Percentiles rank a stretch among this genome's conserved stretches.
phyloP scores from a whole-genome alignment of 768 basidiomycete genomes.

The Calocybe cyanea region DNA sequence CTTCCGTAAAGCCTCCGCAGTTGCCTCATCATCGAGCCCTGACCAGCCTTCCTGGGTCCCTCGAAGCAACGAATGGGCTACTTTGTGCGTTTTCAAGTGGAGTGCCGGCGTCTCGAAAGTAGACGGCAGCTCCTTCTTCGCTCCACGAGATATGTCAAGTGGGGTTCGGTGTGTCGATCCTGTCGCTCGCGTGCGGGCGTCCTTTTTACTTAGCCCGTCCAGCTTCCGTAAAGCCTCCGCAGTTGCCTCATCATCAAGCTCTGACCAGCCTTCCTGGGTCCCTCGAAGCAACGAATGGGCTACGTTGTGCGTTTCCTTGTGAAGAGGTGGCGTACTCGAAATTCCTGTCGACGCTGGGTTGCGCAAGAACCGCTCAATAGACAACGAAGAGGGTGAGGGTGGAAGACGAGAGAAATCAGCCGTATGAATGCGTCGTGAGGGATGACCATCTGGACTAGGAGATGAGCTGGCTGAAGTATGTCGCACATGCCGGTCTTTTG shows the following conservation, averaged over 20 bases:
- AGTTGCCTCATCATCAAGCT: slow-evolving; percentile 83
- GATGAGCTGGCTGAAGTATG: no score
- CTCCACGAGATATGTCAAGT: no score
- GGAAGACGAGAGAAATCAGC: slow-evolving; percentile 88
- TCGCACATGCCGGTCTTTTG: no score
- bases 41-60: slow-evolving; percentile 92
- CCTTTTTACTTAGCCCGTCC: slow-evolving; percentile 81
- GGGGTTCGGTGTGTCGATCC: no score
- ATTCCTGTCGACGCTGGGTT: slow-evolving; percentile 43
- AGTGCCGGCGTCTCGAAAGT: slow-evolving; percentile 35
- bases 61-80: slow-evolving; percentile 80
- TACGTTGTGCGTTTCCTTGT: slow-evolving; percentile 53
- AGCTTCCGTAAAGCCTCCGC: slow-evolving; percentile 89
- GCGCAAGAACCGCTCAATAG: slow-evolving; percentile 79
- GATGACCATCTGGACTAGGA: no score
- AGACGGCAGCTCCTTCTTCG: no score
- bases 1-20: slow-evolving; percentile 88
- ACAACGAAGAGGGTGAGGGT: slow-evolving; percentile 87
- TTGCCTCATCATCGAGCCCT: slow-evolving; percentile 81
- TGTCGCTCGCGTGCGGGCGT: slow-evolving; percentile 72
- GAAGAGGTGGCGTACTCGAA: slow-evolving; percentile 34
- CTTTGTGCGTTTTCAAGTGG: slow-evolving; percentile 48
- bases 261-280: slow-evolving; percentile 88
- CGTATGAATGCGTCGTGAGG: slow-evolving; percentile 60
- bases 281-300: slow-evolving; percentile 84